phyloP scores from a whole-genome alignment of 2,329 filamentous ascomycete species.

The Curvularia eragrostidis region DNA sequence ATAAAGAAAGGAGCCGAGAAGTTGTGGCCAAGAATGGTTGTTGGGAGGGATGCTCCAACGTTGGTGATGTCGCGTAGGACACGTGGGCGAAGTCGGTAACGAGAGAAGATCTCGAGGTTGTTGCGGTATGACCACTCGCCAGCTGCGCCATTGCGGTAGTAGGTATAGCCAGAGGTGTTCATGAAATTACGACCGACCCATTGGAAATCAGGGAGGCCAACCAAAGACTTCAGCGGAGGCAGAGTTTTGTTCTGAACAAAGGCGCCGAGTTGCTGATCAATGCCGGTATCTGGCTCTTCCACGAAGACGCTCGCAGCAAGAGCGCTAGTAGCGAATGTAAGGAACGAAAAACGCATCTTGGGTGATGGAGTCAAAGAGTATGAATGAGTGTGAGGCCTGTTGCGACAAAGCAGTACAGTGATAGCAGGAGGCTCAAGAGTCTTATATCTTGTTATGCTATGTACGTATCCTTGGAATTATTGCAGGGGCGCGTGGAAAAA shows the following conservation, averaged over 20 bases:
- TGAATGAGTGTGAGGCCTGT: conserved; percentile 6
- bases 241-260: conserved; percentile 44
- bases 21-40: conserved; percentile 61
- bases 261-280: conserved; percentile 33
- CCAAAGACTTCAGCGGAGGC: conserved; percentile 54
- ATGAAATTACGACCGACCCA: conserved; percentile 60
- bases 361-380: conserved; percentile 9
- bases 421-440: conserved; percentile 7
- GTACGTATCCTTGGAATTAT: conserved; percentile 1
- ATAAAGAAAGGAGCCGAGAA: conserved; percentile 65
- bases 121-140: conserved; percentile 65
- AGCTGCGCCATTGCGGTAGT: conserved; percentile 63
- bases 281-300: conserved; percentile 48
- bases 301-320: conserved; percentile 45
- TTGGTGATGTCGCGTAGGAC: conserved; percentile 59
- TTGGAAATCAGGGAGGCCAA: conserved; percentile 63
- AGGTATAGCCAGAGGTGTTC: conserved; percentile 59
- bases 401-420: background rate
- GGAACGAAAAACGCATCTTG: conserved; percentile 32
- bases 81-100: conserved; percentile 58
- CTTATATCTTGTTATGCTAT: conserved; percentile 12
- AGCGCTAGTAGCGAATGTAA: conserved; percentile 34
- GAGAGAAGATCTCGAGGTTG: conserved; percentile 62
- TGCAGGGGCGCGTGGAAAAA: conserved; percentile 4
- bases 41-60: conserved; percentile 49